Evolutionary conservation across 345 rosid species (phyloP).

Genomic region (Lumnitzera racemosa): DNA sequence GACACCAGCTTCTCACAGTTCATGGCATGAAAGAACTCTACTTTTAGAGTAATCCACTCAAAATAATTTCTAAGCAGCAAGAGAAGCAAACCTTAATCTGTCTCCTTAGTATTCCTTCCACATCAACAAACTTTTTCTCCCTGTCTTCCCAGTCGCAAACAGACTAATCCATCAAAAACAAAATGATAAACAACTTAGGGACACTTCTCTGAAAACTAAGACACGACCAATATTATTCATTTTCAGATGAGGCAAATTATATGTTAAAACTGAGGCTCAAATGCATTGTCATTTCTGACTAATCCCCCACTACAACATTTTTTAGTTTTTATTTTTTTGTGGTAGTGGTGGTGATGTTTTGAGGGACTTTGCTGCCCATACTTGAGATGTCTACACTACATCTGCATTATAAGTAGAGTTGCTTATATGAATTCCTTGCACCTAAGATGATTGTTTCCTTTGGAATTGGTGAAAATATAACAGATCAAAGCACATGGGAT

Average conservation of each 20-base stretch:
- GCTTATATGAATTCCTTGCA: no score
- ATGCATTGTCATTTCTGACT: neutral
- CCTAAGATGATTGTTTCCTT: no score
- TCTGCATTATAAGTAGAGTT: no score
- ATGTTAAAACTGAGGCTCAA: neutral
- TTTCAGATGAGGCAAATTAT: neutral
- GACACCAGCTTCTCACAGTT: neutral
- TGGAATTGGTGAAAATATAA: no score
- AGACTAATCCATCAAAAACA: slow-evolving; percentile 33
- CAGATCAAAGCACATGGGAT: no score
- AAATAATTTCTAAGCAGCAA: neutral
- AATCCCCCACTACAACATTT: neutral
- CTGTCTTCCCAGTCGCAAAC: slow-evolving; percentile 96
- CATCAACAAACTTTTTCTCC: slow-evolving; percentile 70
- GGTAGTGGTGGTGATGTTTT: no score
- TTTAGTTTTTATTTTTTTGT: neutral
- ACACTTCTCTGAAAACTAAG: neutral
- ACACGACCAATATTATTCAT: neutral
- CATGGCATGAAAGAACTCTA: neutral
- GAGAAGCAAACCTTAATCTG: slow-evolving; percentile 63
- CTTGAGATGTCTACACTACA: no score
- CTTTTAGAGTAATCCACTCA: neutral
- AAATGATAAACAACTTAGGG: neutral
- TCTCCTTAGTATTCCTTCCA: slow-evolving; percentile 78
- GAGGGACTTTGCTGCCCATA: no score